Evolutionary conservation across 2,329 filamentous ascomycete genomes (phyloP).

Genomic region (Geoglossum cookeanum): DNA sequence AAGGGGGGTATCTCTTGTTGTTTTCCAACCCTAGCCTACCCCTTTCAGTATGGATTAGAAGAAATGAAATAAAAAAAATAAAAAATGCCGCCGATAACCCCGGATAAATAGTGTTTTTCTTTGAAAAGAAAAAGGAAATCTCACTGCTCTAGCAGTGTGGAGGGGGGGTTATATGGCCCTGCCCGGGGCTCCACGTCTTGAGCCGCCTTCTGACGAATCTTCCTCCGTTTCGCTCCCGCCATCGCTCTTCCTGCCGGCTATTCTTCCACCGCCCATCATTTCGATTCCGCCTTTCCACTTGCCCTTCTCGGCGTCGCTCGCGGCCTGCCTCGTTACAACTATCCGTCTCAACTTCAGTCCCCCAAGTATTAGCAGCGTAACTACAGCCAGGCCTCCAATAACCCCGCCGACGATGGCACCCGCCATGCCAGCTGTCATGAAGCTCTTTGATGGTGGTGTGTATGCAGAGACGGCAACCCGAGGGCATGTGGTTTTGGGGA

Average conservation of each 20-base stretch:
- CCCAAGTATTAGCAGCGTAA: slow-evolving; percentile 4
- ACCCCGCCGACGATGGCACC: slow-evolving; percentile 14
- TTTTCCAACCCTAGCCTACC: too few species aligned
- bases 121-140: too few species aligned
- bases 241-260: neutral
- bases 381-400: slow-evolving; percentile 14
- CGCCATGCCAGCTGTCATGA: slow-evolving; percentile 9
- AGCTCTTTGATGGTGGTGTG: slow-evolving; percentile 5
- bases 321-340: slow-evolving; percentile 7
- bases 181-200: too few species aligned
- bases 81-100: too few species aligned
- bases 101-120: too few species aligned
- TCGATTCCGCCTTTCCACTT: neutral
- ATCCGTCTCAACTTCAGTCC: neutral
- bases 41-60: too few species aligned
- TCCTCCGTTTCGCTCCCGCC: neutral
- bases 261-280: neutral
- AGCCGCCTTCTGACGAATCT: neutral
- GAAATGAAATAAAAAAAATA: too few species aligned
- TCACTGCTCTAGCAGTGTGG: too few species aligned
- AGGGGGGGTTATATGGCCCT: too few species aligned
- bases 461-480: slow-evolving; percentile 19
- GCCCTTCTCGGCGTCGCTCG: neutral
- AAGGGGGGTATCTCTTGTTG: too few species aligned
- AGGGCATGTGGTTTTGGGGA: slow-evolving; percentile 23